phyloP scores from a whole-genome alignment of 306 rosid genomes.

The Clitoria ternatea region DNA sequence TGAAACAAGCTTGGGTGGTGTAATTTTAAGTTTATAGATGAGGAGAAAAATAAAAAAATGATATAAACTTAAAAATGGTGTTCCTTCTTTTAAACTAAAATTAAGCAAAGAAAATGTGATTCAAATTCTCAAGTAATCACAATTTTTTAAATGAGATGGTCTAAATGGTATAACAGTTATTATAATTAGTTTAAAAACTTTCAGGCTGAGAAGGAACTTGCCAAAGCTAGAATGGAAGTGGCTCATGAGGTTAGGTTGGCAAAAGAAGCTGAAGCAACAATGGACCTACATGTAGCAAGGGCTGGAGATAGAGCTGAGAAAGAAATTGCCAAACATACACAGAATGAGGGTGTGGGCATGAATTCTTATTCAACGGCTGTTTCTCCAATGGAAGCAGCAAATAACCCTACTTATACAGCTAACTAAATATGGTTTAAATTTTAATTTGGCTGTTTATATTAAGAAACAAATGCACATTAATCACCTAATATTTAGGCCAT shows the following conservation, averaged over 20 bases:
- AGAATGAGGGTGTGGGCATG: background rate
- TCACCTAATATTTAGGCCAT: too few species aligned
- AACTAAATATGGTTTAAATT: background rate
- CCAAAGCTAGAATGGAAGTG: conserved; percentile 51
- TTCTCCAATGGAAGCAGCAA: background rate
- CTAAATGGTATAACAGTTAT: too few species aligned
- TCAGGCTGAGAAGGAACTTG: conserved; percentile 64
- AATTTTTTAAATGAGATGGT: too few species aligned
- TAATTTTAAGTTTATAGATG: background rate
- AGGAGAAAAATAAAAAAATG: too few species aligned
- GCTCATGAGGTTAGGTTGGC: conserved; percentile 80
- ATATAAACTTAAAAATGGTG: too few species aligned
- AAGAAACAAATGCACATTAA: too few species aligned
- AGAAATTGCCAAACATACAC: conserved; percentile 29
- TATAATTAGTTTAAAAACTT: too few species aligned
- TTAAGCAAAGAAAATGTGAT: too few species aligned
- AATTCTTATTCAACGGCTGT: background rate
- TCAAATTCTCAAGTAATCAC: too few species aligned
- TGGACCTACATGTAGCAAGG: conserved; percentile 53
- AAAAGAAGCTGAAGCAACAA: conserved; percentile 68
- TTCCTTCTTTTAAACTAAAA: too few species aligned
- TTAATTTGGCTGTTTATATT: too few species aligned
- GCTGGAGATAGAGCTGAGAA: conserved; percentile 45
- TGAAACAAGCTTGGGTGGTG: background rate
- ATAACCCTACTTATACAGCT: background rate